phyloP scores from a whole-genome alignment of 23 red algal genomes.

The Agarophyton chilense region DNA sequence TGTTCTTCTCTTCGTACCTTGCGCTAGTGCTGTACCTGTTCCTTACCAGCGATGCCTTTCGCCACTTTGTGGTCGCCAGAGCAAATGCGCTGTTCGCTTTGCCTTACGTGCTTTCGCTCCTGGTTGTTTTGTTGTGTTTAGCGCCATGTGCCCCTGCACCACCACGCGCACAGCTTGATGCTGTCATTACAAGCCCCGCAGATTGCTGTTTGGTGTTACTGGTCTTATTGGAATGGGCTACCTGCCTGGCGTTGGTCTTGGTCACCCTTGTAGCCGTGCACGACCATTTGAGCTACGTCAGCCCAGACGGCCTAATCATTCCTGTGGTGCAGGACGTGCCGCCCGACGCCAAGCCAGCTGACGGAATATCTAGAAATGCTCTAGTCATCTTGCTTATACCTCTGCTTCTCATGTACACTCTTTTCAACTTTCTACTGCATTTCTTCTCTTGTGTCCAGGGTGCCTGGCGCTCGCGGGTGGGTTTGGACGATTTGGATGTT shows the following conservation, averaged over 20 bases:
- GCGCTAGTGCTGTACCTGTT: constrained; percentile 51
- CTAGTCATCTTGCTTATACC: constrained; percentile 44
- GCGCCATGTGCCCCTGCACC: constrained; percentile 44
- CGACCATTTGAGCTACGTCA: constrained; percentile 52
- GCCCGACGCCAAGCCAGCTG: constrained; percentile 27
- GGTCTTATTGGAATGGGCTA: constrained; percentile 53
- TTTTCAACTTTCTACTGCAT: constrained; percentile 59
- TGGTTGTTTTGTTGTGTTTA: constrained; percentile 38
- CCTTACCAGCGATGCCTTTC: constrained; percentile 40
- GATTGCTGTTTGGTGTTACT: constrained; percentile 48
- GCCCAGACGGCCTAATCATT: constrained; percentile 44
- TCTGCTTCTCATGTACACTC: constrained; percentile 52
- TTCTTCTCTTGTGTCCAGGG: constrained; percentile 49
- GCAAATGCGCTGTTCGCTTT: constrained; percentile 50
- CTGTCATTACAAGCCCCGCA: constrained; percentile 39
- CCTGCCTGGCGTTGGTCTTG: constrained; percentile 46
- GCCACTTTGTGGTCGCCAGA: constrained; percentile 40
- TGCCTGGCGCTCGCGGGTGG: background rate
- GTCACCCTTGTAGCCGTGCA: constrained; percentile 58
- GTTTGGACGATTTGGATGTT: constrained; percentile 40
- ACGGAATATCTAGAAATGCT: constrained; percentile 51
- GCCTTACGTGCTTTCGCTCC: constrained; percentile 47
- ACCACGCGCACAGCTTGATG: constrained; percentile 35
- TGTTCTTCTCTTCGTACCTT: constrained; percentile 55
- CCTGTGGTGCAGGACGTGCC: constrained; percentile 21